phyloP scores from a whole-genome alignment of 305 asterid species.

The Fraxinus ornus region DNA sequence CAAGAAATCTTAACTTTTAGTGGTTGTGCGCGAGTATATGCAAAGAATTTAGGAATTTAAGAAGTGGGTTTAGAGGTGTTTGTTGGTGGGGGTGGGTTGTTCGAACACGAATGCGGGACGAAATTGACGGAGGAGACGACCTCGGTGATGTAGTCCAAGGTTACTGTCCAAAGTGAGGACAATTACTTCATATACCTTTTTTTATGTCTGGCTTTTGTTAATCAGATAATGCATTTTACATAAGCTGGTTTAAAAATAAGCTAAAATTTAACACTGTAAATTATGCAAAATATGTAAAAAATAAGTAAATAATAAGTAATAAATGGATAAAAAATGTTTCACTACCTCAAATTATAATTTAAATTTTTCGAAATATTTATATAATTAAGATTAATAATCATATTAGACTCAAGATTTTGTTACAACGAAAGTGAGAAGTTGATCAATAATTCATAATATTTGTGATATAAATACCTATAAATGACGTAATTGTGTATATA shows the following conservation, averaged over 20 bases:
- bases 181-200: neutral
- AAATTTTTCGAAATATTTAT: neutral
- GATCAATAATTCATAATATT: neutral
- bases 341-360: neutral
- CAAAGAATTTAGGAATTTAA: neutral
- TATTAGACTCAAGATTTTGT: neutral
- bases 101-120: neutral
- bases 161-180: neutral
- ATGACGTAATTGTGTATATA: neutral
- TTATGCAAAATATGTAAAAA: too few relatives aligned
- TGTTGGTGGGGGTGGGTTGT: neutral
- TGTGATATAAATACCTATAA: neutral
- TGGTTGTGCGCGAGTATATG: neutral
- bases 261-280: neutral
- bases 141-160: neutral
- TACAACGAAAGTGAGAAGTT: neutral
- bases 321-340: neutral
- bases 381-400: neutral
- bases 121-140: neutral
- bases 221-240: neutral
- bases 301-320: neutral
- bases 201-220: neutral
- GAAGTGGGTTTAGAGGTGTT: neutral
- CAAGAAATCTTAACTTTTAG: neutral
- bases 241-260: neutral